phyloP scores from a whole-genome alignment of 768 basidiomycete genomes.

The Coprinopsis marcescibilis region DNA sequence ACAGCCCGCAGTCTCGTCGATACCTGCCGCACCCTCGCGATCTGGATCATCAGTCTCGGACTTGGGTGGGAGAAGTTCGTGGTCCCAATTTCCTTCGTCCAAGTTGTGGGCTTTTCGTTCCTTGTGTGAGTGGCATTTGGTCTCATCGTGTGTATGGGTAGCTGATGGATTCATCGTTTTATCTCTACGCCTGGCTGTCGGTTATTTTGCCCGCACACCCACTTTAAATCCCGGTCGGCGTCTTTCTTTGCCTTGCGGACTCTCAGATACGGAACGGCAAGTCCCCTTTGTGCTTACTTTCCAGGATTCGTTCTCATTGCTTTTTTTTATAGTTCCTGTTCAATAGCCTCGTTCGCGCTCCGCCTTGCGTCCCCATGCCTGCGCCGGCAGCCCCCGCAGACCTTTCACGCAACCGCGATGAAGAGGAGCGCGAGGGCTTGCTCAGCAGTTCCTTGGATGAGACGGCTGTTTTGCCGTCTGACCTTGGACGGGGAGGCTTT shows the following conservation, averaged over 20 bases:
- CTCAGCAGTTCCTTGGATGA: constrained; percentile 57
- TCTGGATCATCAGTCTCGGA: constrained; percentile 88
- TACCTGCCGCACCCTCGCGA: constrained; percentile 91
- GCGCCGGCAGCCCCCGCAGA: constrained; percentile 18
- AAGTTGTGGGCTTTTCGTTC: constrained; percentile 79
- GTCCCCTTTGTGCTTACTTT: constrained; percentile 5
- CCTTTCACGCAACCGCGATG: constrained; percentile 28
- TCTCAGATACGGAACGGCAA: no score
- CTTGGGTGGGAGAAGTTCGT: constrained; percentile 88
- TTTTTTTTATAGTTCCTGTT: constrained; percentile 64
- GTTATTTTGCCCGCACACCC: no score
- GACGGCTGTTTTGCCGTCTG: constrained; percentile 76
- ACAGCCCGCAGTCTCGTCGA: constrained; percentile 90
- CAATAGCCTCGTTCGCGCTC: constrained; percentile 71
- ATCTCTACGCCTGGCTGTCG: constrained; percentile 7
- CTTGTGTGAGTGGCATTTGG: constrained; percentile 65
- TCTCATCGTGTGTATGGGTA: neutral
- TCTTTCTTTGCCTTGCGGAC: no score
- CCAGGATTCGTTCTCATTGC: neutral
- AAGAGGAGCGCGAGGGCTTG: constrained; percentile 54
- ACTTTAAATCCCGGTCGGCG: no score
- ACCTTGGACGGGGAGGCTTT: constrained; percentile 77
- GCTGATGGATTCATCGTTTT: neutral
- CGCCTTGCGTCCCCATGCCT: constrained; percentile 54
- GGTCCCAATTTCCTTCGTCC: constrained; percentile 76